Evolutionary conservation across 2,329 filamentous ascomycete species (phyloP).

Genomic region (Allantophomopsis lycopodina): DNA sequence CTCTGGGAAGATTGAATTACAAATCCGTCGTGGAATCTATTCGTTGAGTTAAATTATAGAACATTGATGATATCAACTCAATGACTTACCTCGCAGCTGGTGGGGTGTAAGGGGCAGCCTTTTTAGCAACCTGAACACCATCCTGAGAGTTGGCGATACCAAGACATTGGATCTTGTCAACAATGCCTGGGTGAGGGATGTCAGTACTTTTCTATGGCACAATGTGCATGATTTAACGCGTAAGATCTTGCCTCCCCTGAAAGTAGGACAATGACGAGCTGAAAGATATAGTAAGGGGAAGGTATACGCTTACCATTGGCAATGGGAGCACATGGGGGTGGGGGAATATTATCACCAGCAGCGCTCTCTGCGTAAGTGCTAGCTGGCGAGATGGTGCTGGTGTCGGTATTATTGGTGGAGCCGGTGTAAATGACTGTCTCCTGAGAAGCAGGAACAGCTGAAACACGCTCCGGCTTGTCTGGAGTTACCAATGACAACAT

Average conservation of each 20-base stretch:
- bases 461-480: no score
- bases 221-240: not conserved
- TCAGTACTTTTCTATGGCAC: not conserved
- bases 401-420: no score
- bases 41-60: not conserved
- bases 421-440: no score
- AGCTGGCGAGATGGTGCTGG: conserved; percentile 7
- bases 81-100: no score
- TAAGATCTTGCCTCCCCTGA: not conserved
- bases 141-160: not conserved
- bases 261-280: not conserved
- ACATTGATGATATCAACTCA: not conserved
- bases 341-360: conserved; percentile 6
- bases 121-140: not conserved
- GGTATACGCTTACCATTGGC: conserved; percentile 8
- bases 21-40: not conserved
- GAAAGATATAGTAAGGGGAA: not conserved
- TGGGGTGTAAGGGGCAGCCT: not conserved
- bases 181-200: not conserved
- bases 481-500: no score
- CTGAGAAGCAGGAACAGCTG: no score
- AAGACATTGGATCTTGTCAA: not conserved
- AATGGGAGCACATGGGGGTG: conserved; percentile 3
- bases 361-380: conserved; percentile 12
- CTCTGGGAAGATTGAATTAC: not conserved